Evolutionary conservation across 1,284 basidiomycete genomes (phyloP).

Genomic region (Pseudozyma thailandica): DNA sequence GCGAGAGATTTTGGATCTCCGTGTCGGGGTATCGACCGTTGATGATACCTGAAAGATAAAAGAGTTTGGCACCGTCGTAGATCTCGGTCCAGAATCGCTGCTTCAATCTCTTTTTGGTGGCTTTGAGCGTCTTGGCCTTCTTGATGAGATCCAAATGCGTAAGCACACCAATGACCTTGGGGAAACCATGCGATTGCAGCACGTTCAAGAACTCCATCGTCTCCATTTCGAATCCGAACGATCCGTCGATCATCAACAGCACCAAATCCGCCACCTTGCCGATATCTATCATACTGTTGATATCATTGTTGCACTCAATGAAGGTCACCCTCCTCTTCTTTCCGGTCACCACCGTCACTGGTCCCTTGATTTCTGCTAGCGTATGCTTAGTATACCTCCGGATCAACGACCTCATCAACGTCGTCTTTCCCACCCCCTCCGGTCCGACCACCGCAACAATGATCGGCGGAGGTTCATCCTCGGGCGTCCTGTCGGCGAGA

Average conservation of each 20-base stretch:
- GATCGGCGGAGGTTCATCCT: slow-evolving; percentile 90
- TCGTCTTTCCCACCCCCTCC: slow-evolving; percentile 94
- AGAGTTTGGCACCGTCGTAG: slow-evolving; percentile 97
- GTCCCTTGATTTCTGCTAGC: slow-evolving; percentile 87
- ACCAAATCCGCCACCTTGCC: slow-evolving; percentile 96
- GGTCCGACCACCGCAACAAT: slow-evolving; percentile 97
- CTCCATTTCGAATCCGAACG: slow-evolving; percentile 99
- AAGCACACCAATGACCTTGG: slow-evolving; percentile 95
- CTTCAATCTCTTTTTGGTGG: slow-evolving; percentile 94
- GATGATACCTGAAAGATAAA: slow-evolving; percentile 96
- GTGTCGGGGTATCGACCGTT: slow-evolving; percentile 98
- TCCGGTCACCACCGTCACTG: slow-evolving; percentile 90
- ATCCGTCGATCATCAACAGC: slow-evolving; percentile 95
- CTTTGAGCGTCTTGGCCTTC: slow-evolving; percentile 84
- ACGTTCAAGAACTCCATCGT: slow-evolving; percentile 98
- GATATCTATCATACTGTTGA: slow-evolving; percentile 98
- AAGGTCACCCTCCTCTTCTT: slow-evolving; percentile 94
- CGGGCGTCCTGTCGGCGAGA: slow-evolving; percentile 85
- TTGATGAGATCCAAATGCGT: slow-evolving; percentile 98
- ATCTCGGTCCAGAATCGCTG: slow-evolving; percentile 99
- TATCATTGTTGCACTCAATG: slow-evolving; percentile 95
- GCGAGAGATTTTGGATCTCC: slow-evolving; percentile 91
- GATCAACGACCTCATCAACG: slow-evolving; percentile 89
- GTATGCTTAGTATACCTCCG: slow-evolving; percentile 95
- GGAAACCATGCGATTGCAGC: slow-evolving; percentile 95